Conservation (phyloP, 345 rosid species). For the Salix caprea region DNA sequence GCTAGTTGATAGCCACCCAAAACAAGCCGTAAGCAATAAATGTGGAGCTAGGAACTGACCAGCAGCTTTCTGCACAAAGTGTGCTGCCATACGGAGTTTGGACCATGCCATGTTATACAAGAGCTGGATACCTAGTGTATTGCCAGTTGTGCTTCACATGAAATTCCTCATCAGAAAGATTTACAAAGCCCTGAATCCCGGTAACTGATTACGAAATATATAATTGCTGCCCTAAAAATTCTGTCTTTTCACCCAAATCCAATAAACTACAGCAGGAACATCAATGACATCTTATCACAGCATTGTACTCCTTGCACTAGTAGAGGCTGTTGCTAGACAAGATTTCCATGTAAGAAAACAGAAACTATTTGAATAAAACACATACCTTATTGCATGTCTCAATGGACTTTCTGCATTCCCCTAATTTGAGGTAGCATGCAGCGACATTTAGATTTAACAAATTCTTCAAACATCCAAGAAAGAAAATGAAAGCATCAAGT, state of each 20-base stretch:
- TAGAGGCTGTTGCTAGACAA: not conserved
- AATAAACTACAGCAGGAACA: not conserved
- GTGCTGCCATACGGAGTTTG: not conserved
- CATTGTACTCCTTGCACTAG: too few species aligned
- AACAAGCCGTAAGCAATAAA: not conserved
- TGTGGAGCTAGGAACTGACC: not conserved
- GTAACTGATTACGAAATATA: not conserved
- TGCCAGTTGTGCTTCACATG: not conserved
- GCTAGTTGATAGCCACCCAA: not conserved
- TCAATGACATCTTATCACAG: not conserved
- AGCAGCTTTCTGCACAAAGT: not conserved
- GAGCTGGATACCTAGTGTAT: not conserved
- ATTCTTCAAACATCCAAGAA: slow-evolving; percentile 45
- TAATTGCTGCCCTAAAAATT: not conserved
- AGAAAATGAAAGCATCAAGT: not conserved
- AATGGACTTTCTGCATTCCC: slow-evolving; percentile 79
- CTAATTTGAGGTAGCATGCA: slow-evolving; percentile 81
- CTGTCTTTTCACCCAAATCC: not conserved
- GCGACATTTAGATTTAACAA: slow-evolving; percentile 80
- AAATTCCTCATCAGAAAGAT: not conserved
- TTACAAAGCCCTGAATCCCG: not conserved
- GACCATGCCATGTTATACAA: not conserved
- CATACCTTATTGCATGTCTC: slow-evolving; percentile 85
- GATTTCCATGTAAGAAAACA: not conserved
- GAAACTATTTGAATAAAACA: not conserved